Evolutionary conservation across 2,329 filamentous ascomycete genomes (phyloP).

Genomic region (Cladobotryum mycophilum): DNA sequence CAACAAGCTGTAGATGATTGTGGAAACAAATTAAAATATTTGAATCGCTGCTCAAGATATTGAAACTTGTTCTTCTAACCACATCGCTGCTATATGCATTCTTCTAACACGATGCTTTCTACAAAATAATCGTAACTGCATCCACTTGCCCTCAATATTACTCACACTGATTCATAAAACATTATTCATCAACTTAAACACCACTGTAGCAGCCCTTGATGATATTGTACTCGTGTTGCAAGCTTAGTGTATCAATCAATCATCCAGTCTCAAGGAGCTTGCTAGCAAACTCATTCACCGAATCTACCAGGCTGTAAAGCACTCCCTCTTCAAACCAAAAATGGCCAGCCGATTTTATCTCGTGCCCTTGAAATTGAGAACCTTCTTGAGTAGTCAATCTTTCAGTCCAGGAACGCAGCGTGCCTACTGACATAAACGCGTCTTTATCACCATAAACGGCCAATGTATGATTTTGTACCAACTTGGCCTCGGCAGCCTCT

Average conservation of each 20-base stretch:
- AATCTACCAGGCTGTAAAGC: slow-evolving; percentile 24
- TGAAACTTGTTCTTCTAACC: no score
- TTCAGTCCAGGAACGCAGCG: slow-evolving; percentile 59
- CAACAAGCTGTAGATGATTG: slow-evolving; percentile 21
- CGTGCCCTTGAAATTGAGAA: slow-evolving; percentile 41
- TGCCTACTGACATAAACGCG: slow-evolving; percentile 60
- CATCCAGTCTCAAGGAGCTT: slow-evolving; percentile 5
- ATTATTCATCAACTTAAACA: no score
- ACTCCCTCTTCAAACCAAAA: slow-evolving; percentile 56
- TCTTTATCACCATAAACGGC: slow-evolving; percentile 72
- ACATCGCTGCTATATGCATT: no score
- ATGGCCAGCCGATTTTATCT: slow-evolving; percentile 51
- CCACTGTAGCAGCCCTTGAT: no score
- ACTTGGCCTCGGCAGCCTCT: slow-evolving; percentile 44
- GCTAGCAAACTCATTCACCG: slow-evolving; percentile 22
- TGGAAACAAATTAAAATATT: no score
- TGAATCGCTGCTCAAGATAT: no score
- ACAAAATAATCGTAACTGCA: no score
- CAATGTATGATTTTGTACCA: slow-evolving; percentile 55
- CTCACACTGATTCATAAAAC: no score
- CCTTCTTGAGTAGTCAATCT: slow-evolving; percentile 38
- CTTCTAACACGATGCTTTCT: no score
- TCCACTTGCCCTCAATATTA: no score
- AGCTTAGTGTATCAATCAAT: no score
- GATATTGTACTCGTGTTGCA: no score